phyloP scores from a whole-genome alignment of 1,139 yeast species.

The Kurtzmaniella natalensis region DNA sequence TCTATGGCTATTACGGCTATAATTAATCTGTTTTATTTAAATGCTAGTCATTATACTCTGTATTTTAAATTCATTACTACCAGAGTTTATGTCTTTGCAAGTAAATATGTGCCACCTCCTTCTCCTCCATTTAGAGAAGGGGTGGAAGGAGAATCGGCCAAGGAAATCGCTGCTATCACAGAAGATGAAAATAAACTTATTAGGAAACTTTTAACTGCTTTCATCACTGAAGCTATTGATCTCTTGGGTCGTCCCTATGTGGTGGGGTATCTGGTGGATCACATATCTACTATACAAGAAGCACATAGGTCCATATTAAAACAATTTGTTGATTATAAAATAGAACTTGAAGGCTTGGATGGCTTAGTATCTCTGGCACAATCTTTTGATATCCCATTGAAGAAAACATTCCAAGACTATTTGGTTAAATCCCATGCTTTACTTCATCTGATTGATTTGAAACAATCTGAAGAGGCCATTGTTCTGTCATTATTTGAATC shows the following conservation, averaged over 20 bases:
- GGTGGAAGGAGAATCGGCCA: constrained; percentile 23
- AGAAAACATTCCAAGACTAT: constrained; percentile 32
- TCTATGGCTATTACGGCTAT: constrained; percentile 59
- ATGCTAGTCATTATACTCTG: constrained; percentile 24
- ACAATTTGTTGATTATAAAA: constrained; percentile 12
- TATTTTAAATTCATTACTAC: constrained; percentile 47
- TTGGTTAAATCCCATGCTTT: constrained; percentile 23
- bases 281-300: constrained; percentile 19
- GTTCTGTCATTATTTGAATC: constrained; percentile 30
- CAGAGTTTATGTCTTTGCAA: constrained; percentile 58
- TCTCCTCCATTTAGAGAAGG: constrained; percentile 31
- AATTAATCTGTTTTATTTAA: constrained; percentile 44
- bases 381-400: constrained; percentile 61
- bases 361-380: constrained; percentile 51
- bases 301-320: constrained; percentile 11
- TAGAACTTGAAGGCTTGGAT: constrained; percentile 23
- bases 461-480: constrained; percentile 22
- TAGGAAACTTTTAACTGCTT: constrained; percentile 39
- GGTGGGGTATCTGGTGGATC: constrained; percentile 22
- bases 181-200: constrained; percentile 54
- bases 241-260: constrained; percentile 24
- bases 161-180: constrained; percentile 35
- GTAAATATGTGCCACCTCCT: constrained; percentile 57
- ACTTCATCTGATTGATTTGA: constrained; percentile 22
- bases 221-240: constrained; percentile 43